A percentile compares a stretch with the other conserved stretches of the same genome.
Conservation (phyloP, 805 yeast genomes). For the Wickerhamiella azymoides region DNA sequence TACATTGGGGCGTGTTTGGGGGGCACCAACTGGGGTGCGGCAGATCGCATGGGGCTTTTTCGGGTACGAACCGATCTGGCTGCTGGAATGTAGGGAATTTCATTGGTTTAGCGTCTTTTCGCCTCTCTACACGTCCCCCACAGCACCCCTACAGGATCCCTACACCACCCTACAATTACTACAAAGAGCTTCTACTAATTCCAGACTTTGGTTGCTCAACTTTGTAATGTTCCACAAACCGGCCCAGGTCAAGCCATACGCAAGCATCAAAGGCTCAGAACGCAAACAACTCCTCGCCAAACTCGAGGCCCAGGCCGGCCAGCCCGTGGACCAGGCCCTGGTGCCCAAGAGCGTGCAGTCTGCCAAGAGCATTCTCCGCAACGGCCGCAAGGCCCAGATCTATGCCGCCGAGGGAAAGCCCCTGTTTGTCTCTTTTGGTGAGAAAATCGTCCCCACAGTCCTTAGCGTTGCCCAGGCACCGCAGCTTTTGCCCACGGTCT, state of each 20-base stretch:
- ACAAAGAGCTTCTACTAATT: too few species aligned
- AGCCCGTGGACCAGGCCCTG: conserved; percentile 19
- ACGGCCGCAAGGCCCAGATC: conserved; percentile 43
- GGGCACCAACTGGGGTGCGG: too few species aligned
- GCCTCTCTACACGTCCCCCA: too few species aligned
- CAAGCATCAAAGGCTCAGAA: conserved; percentile 75
- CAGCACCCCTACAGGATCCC: too few species aligned
- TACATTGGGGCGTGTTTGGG: background rate
- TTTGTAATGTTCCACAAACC: conserved; percentile 19
- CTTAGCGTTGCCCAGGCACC: conserved; percentile 62
- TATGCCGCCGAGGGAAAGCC: conserved; percentile 55
- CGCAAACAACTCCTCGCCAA: conserved; percentile 39
- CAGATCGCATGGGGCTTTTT: too few species aligned
- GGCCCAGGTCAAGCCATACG: conserved; percentile 44
- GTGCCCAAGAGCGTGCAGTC: conserved; percentile 43
- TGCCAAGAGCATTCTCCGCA: conserved; percentile 42
- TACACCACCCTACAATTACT: background rate
- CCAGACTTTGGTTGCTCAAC: background rate
- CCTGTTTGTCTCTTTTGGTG: conserved; percentile 45
- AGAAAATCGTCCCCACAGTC: conserved; percentile 43
- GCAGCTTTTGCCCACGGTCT: conserved; percentile 47
- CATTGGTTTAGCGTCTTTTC: too few species aligned
- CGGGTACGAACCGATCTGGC: too few species aligned
- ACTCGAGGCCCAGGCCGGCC: conserved; percentile 30
- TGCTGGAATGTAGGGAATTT: too few species aligned